These are phyloP conservation scores for Nakaseomyces delphensis DNA, from an alignment of 1,139 yeast species.

Conservation along the genomic window DNA sequence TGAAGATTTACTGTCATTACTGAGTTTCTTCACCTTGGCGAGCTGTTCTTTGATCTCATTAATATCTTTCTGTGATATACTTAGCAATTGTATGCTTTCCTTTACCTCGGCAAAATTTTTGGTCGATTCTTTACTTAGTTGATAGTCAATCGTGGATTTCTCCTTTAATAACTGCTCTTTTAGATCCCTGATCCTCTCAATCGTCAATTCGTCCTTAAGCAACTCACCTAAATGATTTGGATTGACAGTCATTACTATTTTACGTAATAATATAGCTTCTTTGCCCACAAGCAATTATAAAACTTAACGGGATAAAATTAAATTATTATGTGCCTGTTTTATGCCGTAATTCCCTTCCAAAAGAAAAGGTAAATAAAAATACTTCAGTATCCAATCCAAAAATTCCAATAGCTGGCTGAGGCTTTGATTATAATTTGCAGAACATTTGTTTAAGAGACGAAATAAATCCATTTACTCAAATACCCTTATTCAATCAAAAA, in stretches of 20 bases:
- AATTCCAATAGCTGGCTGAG: too few relatives aligned
- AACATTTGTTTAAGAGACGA: too few relatives aligned
- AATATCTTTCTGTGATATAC: slow-evolving; percentile 34
- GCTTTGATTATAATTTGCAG: too few relatives aligned
- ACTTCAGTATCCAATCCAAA: too few relatives aligned
- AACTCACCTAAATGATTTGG: slow-evolving; percentile 13
- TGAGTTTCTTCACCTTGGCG: slow-evolving; percentile 48
- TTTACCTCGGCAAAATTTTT: slow-evolving; percentile 22
- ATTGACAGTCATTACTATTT: not conserved
- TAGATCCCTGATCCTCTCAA: slow-evolving; percentile 24
- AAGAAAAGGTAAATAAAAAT: too few relatives aligned
- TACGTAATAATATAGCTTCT: too few relatives aligned
- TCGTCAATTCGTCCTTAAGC: slow-evolving; percentile 26
- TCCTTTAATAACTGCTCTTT: slow-evolving; percentile 58
- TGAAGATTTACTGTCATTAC: slow-evolving; percentile 45
- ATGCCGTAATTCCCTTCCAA: too few relatives aligned
- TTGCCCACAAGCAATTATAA: too few relatives aligned
- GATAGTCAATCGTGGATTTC: slow-evolving; percentile 63
- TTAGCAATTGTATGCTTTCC: slow-evolving; percentile 24
- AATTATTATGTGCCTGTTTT: too few relatives aligned
- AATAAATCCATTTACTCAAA: too few relatives aligned
- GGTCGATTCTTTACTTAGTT: slow-evolving; percentile 51
- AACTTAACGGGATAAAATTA: too few relatives aligned
- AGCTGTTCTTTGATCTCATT: slow-evolving; percentile 47
- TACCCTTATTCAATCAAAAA: not conserved